Evolutionary conservation across 306 rosid genomes (phyloP), one percentile per base, ranked within the genome.

Genomic region (Parietaria judaica): DNA sequence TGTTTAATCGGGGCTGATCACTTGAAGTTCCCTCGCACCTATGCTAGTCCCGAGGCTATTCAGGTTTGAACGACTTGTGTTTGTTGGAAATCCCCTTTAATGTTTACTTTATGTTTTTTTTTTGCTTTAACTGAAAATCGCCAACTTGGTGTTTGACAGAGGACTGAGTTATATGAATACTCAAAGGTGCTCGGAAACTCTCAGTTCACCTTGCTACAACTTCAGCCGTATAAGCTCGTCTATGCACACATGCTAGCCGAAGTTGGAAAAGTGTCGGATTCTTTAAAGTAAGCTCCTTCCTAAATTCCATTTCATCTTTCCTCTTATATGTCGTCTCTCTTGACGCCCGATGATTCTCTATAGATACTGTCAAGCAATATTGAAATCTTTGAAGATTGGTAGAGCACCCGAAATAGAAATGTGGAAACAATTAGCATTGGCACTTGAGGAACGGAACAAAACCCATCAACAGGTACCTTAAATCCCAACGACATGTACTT

Each of bases 1-100:
- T 91, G 98, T 78, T 81, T 91, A 49, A 73, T 91, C 71, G 98
- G 98, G 69, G 89, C 92, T 71, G 98, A 91, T 79, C 98, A 91
- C 79, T 91, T 80, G 98, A 85, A 79, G 68, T 82, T 45, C 63
- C 96, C 98, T 68, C 86, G 98, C 65, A 91, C 98, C 53, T 91
- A 74, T 66, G 92, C 89, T 67, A 83, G 84, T 72, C 98, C 96
- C 49, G 96, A 85, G 63, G 96, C 98, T 76, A 88, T 91, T 71
- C 98, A 91, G 98, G 98, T 91, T 23, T 23, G 31, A 23, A 23
- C 31, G 31, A 23, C 23, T 48, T 16, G 43, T 36, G 36, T 43
- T 51, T 7, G 36, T 63, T 57, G 38, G 4, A 6, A 6, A 8
- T 10, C 6, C 15, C 47, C 7, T 38, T 23, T 14, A 57, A 6